Percentiles rank a stretch among this genome's conserved stretches.
Evolutionary conservation across 2,329 filamentous ascomycete species (phyloP).

Genomic region (Ampelomyces quisqualis): DNA sequence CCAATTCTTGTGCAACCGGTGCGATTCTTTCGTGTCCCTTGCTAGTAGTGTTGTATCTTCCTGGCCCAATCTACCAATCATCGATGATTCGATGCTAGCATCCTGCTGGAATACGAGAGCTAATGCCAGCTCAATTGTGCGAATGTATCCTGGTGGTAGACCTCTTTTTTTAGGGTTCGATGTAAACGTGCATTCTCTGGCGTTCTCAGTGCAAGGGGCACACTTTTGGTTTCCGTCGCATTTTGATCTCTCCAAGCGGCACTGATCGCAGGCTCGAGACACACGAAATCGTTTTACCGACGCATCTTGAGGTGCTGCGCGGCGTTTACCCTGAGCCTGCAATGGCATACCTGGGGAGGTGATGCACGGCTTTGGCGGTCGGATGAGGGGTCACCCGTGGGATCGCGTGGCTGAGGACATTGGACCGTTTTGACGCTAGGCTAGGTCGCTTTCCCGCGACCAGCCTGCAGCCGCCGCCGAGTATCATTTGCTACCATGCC

Average conservation of each 20-base stretch:
- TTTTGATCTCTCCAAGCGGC: conserved; percentile 66
- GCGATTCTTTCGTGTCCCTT: conserved; percentile 54
- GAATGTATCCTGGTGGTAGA: conserved; percentile 60
- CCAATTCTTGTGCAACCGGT: conserved; percentile 63
- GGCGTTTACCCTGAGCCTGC: conserved; percentile 21
- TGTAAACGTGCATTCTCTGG: conserved; percentile 68
- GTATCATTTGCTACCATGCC: conserved; percentile 5
- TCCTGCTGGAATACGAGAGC: conserved; percentile 45
- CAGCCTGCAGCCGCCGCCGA: conserved; percentile 2
- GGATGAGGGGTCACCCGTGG: conserved; percentile 5
- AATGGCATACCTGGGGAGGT: conserved; percentile 1
- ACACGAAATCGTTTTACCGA: conserved; percentile 59
- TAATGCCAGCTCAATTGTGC: conserved; percentile 65
- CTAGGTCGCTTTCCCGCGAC: background rate
- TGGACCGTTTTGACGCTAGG: conserved; percentile 1
- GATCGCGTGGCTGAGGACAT: too few relatives aligned
- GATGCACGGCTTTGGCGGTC: conserved; percentile 1
- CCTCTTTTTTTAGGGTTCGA: conserved; percentile 73
- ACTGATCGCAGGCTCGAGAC: conserved; percentile 68
- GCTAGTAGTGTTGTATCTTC: conserved; percentile 52
- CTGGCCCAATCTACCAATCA: conserved; percentile 56
- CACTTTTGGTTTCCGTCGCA: conserved; percentile 69
- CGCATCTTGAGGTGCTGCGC: conserved; percentile 15
- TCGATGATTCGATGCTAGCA: conserved; percentile 58
- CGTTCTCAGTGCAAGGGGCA: conserved; percentile 63